These are phyloP conservation scores for Gynandropsis gynandra DNA, from an alignment of 345 rosid genomes.

Conservation along the genomic window DNA sequence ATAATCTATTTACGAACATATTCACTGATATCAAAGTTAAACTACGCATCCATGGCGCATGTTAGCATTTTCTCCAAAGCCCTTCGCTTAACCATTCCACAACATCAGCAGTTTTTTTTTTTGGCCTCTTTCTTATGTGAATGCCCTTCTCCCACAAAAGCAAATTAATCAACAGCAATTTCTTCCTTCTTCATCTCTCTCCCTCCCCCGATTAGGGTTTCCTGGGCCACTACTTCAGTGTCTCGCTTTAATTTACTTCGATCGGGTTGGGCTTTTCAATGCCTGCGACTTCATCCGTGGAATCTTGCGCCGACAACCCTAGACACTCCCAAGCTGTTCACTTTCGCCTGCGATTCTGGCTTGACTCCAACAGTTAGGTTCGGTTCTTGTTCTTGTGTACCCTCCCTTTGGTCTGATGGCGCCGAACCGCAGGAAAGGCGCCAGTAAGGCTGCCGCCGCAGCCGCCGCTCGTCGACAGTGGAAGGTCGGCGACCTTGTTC, in stretches of 20 bases:
- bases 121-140: constrained; percentile 16
- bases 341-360: constrained; percentile 35
- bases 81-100: background rate
- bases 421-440: constrained; percentile 74
- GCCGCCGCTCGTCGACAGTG: constrained; percentile 82
- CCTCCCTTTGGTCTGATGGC: constrained; percentile 43
- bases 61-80: constrained; percentile 1
- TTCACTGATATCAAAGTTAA: background rate
- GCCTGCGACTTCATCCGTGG: constrained; percentile 42
- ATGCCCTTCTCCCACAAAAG: constrained; percentile 21
- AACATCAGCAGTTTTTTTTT: constrained; percentile 11
- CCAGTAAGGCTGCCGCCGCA: constrained; percentile 63
- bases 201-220: constrained; percentile 23
- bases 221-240: constrained; percentile 1
- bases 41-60: constrained; percentile 16
- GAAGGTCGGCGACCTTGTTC: constrained; percentile 99
- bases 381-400: background rate
- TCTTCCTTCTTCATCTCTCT: constrained; percentile 13
- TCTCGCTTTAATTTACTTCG: constrained; percentile 14
- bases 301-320: constrained; percentile 39
- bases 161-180: constrained; percentile 15
- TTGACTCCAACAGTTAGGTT: constrained; percentile 19
- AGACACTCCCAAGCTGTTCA: constrained; percentile 35
- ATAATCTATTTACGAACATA: background rate
- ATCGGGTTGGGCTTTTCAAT: constrained; percentile 42